Conservation (phyloP, 1,139 yeast species). For the Saccharomycopsis hybrid region DNA sequence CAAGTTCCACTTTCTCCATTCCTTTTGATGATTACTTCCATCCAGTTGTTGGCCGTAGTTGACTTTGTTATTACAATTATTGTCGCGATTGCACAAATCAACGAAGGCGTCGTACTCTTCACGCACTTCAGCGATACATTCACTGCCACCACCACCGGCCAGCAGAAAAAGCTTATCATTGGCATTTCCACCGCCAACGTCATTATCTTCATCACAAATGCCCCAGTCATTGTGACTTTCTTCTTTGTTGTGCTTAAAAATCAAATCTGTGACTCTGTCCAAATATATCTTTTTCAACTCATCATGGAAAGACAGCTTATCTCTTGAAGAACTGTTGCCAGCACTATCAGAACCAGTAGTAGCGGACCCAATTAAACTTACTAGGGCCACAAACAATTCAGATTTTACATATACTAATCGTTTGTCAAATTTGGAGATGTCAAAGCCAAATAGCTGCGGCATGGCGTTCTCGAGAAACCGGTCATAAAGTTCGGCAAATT, state of each 20-base stretch:
- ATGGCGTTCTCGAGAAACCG: constrained; percentile 53
- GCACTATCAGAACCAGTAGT: too few relatives aligned
- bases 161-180: too few relatives aligned
- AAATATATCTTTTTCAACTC: constrained; percentile 7
- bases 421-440: constrained; percentile 45
- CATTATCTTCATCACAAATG: constrained; percentile 7
- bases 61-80: too few relatives aligned
- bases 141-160: too few relatives aligned
- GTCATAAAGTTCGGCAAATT: constrained; percentile 35
- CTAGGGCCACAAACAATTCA: constrained; percentile 35
- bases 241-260: constrained; percentile 1
- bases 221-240: constrained; percentile 4
- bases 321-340: too few relatives aligned
- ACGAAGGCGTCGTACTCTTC: constrained; percentile 20
- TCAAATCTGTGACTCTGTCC: neutral
- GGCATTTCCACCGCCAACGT: neutral
- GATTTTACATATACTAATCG: constrained; percentile 34
- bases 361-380: constrained; percentile 11
- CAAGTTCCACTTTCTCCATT: constrained; percentile 16
- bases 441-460: constrained; percentile 64
- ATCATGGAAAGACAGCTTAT: too few relatives aligned
- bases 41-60: too few relatives aligned
- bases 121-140: neutral
- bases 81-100: too few relatives aligned
- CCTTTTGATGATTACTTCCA: constrained; percentile 14